Evolutionary conservation across 2,329 filamentous ascomycete genomes (phyloP).

Genomic region (Graphilbum fragrans): DNA sequence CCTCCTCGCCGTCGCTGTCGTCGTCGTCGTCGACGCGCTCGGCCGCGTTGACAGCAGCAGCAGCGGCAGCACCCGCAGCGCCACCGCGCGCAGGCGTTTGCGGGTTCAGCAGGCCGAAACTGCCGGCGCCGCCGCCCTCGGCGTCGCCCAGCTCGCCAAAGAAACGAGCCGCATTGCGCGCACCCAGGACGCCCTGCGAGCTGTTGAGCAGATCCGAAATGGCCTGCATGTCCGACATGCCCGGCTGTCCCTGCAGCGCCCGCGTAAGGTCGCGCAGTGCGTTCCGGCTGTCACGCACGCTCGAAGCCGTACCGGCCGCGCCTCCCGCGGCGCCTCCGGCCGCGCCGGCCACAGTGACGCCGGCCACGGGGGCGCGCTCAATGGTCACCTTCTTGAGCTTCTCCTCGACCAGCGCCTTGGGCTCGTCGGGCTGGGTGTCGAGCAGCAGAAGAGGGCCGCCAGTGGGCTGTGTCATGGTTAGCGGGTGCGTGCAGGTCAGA

Average conservation of each 20-base stretch:
- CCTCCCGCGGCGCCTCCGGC: conserved; percentile 4
- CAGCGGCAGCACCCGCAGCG: conserved; percentile 49
- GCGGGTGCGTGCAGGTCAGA: neutral
- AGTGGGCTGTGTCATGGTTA: conserved; percentile 54
- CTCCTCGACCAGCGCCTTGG: conserved; percentile 75
- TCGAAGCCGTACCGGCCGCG: conserved; percentile 9
- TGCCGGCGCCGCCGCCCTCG: neutral
- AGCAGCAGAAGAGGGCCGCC: conserved; percentile 86
- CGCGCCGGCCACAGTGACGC: conserved; percentile 16
- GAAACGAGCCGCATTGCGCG: conserved; percentile 11
- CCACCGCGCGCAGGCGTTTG: conserved; percentile 11
- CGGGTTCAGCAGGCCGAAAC: neutral
- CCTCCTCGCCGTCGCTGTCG: conserved; percentile 61
- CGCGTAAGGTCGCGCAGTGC: conserved; percentile 8
- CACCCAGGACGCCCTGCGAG: conserved; percentile 19
- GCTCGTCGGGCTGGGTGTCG: conserved; percentile 68
- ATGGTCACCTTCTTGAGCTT: conserved; percentile 74
- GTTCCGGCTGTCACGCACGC: conserved; percentile 8
- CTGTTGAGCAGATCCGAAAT: conserved; percentile 31
- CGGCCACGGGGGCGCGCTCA: conserved; percentile 46
- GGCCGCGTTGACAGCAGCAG: conserved; percentile 70
- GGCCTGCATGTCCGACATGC: conserved; percentile 19
- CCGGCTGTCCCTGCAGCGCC: conserved; percentile 5
- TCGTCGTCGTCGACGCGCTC: conserved; percentile 81
- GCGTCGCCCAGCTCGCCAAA: conserved; percentile 6